Base-by-base conservation (phyloP, 352 stramenopile species). In the Blastocystis sp. region DNA sequence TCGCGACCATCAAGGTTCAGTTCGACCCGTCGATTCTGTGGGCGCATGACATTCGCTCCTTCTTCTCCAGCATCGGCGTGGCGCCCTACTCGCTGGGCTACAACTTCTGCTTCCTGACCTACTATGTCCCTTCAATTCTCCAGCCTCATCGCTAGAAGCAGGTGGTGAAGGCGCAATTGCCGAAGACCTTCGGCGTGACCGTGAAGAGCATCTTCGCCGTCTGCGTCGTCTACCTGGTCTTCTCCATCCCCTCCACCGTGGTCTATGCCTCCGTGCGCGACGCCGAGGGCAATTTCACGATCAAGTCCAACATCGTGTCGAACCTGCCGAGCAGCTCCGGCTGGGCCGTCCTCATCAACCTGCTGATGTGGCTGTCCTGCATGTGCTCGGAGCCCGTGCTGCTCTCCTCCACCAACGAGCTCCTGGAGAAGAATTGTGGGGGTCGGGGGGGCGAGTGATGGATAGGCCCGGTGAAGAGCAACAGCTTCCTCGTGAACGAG, bases 91-190 rank as follows among this genome's bases (percentile, higher is more conserved):
- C 71, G 38, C 45, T 81, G 28, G 71, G 71, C 54, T 81, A 81
- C 45, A 81, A 81, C 48, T 81, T 81, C 48, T 81, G 71, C 60
- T 81, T 68, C 60, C 71, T 81, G 21, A 81, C 71, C 60, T 81
- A 81, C 71, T 81, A 65, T 24, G 71, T 81, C 38, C 71, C 14
- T 45, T 11, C 38, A 66, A 2, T 11, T 9, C 4, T 28, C 17
- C 11, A 43, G 3, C 11, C 28, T 81, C 38, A 65, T 24, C 48
- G 3, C 14, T 64, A 81, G 71, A 81, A 81, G 38, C 71, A 81
- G 40, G 71, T 81, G 0, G 71, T 21, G 7, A 24, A n/a, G 4
- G 28, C 71, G 9, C 71, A 81, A 42, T 42, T 54, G 48, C 28
- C 71, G 7, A 3, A 64, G 28, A 81, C 71, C 2, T 64, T 81